Evolutionary conservation across 345 rosid species (phyloP).

Genomic region (Abelmoschus esculentus): DNA sequence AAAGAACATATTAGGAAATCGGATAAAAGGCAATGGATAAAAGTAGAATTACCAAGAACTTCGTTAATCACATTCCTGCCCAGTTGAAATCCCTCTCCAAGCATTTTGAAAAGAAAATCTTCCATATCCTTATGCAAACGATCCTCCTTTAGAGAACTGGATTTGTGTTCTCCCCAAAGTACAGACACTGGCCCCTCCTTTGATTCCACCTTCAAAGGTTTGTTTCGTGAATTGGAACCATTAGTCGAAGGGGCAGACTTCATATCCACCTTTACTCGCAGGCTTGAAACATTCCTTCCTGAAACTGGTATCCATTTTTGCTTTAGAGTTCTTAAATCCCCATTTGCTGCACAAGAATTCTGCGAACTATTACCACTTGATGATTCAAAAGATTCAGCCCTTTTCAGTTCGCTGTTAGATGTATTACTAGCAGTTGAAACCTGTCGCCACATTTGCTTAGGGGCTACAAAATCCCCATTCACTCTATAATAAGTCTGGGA

Average conservation of each 20-base stretch:
- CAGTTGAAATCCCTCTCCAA: constrained; percentile 42
- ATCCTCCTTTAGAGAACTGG: constrained; percentile 12
- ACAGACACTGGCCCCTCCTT: constrained; percentile 27
- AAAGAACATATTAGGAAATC: background rate
- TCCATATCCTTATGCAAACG: constrained; percentile 34
- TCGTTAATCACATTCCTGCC: constrained; percentile 27
- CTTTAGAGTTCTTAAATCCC: background rate
- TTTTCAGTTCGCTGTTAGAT: background rate
- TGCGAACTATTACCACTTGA: background rate
- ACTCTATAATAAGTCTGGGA: background rate
- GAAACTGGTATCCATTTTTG: constrained; percentile 35
- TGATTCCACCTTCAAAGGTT: constrained; percentile 44
- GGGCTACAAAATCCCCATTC: constrained; percentile 24
- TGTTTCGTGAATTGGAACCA: constrained; percentile 20
- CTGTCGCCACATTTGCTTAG: background rate
- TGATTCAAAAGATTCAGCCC: background rate
- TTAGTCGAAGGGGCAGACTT: constrained; percentile 21
- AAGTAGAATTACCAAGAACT: background rate
- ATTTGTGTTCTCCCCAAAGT: constrained; percentile 23
- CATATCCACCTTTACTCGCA: constrained; percentile 39
- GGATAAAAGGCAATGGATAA: constrained; percentile 7
- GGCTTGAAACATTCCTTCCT: constrained; percentile 40
- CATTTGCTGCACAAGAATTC: background rate
- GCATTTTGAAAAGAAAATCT: constrained; percentile 42
- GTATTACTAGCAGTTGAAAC: background rate